Conservation (phyloP, 2,329 filamentous ascomycete species). For the Sordariomycetes sp. region DNA sequence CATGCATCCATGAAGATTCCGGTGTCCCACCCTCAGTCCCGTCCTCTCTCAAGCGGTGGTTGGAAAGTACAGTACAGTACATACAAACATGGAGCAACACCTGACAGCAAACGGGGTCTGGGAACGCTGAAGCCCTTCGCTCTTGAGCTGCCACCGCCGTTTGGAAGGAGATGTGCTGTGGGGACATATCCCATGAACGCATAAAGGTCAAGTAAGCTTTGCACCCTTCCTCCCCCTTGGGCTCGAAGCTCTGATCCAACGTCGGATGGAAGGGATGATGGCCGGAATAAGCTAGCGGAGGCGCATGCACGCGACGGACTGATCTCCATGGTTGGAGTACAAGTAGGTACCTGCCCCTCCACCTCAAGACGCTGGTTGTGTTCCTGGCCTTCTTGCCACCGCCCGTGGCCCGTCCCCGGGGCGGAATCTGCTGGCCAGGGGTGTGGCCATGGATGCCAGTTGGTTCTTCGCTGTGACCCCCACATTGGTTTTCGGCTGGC, state of each 20-base stretch:
- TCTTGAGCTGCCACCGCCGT: not conserved
- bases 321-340: not conserved
- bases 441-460: not conserved
- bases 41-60: not conserved
- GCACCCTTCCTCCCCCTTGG: too few relatives aligned
- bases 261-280: not conserved
- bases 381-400: not conserved
- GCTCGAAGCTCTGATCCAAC: not conserved
- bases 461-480: too few relatives aligned
- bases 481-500: too few relatives aligned
- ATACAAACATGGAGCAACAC: too few relatives aligned
- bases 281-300: not conserved
- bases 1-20: too few relatives aligned
- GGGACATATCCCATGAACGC: too few relatives aligned
- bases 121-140: not conserved
- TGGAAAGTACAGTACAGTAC: too few relatives aligned
- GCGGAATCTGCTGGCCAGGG: not conserved
- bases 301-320: not conserved
- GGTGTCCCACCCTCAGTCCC: not conserved
- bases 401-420: not conserved
- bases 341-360: not conserved
- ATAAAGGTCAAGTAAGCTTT: too few relatives aligned
- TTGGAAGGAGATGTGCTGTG: too few relatives aligned
- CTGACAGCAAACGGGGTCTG: not conserved
- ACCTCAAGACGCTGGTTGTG: too few relatives aligned